Evolutionary conservation across 495 filamentous ascomycete genomes (phyloP), one percentile per base, ranked within the genome.

Genomic region (Aspergillus hancockii): DNA sequence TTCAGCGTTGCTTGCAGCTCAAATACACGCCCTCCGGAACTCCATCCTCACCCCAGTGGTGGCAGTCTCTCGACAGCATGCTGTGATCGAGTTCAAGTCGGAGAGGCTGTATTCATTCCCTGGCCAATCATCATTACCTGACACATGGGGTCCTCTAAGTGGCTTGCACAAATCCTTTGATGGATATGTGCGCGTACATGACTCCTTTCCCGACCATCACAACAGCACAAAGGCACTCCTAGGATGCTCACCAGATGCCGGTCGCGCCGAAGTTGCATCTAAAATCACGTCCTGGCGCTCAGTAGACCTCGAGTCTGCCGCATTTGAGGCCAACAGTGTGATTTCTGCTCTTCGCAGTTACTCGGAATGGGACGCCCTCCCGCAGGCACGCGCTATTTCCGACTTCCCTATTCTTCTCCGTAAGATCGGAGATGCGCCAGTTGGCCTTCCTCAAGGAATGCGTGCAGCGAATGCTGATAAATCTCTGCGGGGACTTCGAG

Each of bases 181-280:
- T 59, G 79, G 77, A n/a, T 68, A 80, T 59, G 71, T 80, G 21
- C 65, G 77, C 23, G 68, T 80, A 28, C 79, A 81, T 58, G 79
- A 80, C 34, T 18, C 22, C 7, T 79, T 79, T 49, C 63, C 71
- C 7, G 64, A 79, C 38, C 79, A 81, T 53, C 71, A 75, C 1
- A 36, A 61, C 14, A 72, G 70, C 21, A 64, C 75, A 0, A 64
- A 71, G 12, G 32, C 57, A n/a, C 69, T 81, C 13, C 64, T 81
- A 0, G 72, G 71, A 0, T 66, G 72, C 13, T 13, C 51, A 0
- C 45, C 59, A 0, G 53, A 52, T 8, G 71, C 69, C 18, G 59
- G 55, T 30, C 69, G 76, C 31, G 64, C 60, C 4, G 74, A 75
- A 13, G 68, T 80, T 14, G 63, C 63, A 1, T 54, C 54, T 25